phyloP scores from a whole-genome alignment of 306 rosid genomes.

The Acacia confusa region DNA sequence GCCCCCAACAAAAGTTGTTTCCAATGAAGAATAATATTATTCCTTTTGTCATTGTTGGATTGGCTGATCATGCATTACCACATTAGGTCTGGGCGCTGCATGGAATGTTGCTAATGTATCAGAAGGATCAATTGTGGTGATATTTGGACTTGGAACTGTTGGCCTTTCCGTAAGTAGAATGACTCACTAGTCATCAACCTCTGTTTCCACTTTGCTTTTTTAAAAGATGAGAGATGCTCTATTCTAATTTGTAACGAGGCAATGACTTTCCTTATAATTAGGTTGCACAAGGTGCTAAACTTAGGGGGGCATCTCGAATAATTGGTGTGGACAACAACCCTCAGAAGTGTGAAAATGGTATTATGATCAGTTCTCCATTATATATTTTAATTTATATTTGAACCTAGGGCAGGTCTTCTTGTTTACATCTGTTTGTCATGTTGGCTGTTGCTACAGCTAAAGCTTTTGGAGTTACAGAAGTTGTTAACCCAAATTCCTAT shows the following conservation, averaged over 20 bases:
- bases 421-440: constrained; percentile 32
- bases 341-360: constrained; percentile 73
- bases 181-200: constrained; percentile 9
- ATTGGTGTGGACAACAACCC: constrained; percentile 91
- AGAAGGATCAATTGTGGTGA: constrained; percentile 84
- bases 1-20: background rate
- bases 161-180: constrained; percentile 84
- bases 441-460: constrained; percentile 57
- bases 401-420: constrained; percentile 12
- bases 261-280: constrained; percentile 28
- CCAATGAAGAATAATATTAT: background rate
- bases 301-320: constrained; percentile 82
- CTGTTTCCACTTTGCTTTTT: constrained; percentile 18
- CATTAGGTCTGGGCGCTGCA: constrained; percentile 88
- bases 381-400: constrained; percentile 1
- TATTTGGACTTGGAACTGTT: constrained; percentile 97
- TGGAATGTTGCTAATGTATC: constrained; percentile 92
- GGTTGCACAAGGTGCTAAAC: constrained; percentile 93
- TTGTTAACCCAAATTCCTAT: constrained; percentile 62
- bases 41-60: constrained; percentile 10
- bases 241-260: constrained; percentile 19
- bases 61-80: constrained; percentile 17
- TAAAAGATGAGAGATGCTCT: constrained; percentile 15
- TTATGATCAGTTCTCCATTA: background rate
- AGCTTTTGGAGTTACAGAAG: constrained; percentile 82